These are phyloP conservation scores for Alliaria petiolata DNA, from an alignment of 345 rosid species.

Conservation along the genomic window DNA sequence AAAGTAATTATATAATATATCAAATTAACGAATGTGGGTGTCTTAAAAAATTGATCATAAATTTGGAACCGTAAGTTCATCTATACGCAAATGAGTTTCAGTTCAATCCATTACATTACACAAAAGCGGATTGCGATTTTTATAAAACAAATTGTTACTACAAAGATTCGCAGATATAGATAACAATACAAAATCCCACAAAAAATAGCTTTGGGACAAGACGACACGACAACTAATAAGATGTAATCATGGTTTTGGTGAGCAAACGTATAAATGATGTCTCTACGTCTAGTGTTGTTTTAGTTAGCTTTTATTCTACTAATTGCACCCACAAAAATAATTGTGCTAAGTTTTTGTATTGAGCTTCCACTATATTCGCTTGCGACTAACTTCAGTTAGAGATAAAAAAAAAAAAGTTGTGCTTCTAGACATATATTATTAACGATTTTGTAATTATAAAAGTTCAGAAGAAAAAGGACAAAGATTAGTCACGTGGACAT, in stretches of 20 bases:
- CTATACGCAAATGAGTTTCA: too few relatives aligned
- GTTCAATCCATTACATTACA: too few relatives aligned
- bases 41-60: too few relatives aligned
- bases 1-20: too few relatives aligned
- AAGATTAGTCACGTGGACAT: slow-evolving; percentile 22
- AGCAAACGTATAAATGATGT: background rate
- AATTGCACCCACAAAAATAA: background rate
- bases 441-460: background rate
- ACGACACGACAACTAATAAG: background rate
- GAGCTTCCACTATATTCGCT: background rate
- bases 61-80: too few relatives aligned
- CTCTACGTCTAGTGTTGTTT: background rate
- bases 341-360: background rate
- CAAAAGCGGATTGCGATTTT: too few relatives aligned
- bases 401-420: background rate
- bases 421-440: background rate
- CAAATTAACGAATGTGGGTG: too few relatives aligned
- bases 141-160: too few relatives aligned
- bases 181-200: background rate
- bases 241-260: background rate
- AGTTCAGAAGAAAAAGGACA: background rate
- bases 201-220: too few relatives aligned
- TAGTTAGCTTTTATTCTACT: background rate
- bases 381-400: background rate
- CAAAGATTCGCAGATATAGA: background rate